Evolutionary conservation across 495 filamentous ascomycete species (phyloP).

Genomic region (Xylaria flabelliformis): DNA sequence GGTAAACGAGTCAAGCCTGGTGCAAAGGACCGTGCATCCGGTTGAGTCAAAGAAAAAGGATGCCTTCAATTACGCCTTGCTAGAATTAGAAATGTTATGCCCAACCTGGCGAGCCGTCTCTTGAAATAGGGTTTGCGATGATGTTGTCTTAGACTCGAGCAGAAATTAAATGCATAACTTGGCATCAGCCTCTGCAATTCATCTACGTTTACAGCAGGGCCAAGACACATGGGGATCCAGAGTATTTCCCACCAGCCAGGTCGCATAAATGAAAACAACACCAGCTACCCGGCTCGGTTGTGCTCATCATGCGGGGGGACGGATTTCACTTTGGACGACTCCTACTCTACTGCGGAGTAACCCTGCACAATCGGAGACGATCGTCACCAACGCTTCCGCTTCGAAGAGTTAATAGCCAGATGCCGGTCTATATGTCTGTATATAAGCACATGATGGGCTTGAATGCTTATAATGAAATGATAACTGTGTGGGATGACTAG

Average conservation of each 20-base stretch:
- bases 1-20: slow-evolving; percentile 1
- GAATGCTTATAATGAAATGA: background rate
- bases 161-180: slow-evolving; percentile 20
- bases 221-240: background rate
- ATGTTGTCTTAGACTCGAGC: slow-evolving; percentile 19
- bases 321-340: background rate
- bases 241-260: slow-evolving; percentile 24
- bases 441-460: background rate
- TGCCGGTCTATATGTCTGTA: background rate
- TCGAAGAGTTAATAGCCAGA: background rate
- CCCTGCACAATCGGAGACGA: slow-evolving; percentile 15
- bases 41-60: background rate
- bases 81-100: background rate
- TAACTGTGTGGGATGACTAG: background rate
- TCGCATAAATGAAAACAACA: slow-evolving; percentile 19
- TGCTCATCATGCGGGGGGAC: background rate
- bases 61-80: background rate
- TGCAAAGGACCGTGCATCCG: slow-evolving; percentile 26
- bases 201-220: background rate
- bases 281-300: slow-evolving; percentile 19
- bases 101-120: background rate
- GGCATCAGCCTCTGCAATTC: slow-evolving; percentile 24
- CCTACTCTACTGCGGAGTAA: slow-evolving; percentile 27
- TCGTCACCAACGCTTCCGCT: background rate
- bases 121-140: background rate